Conservation (phyloP, 108 stramenopile genomes). For the Fragilariopsis cylindrus region DNA sequence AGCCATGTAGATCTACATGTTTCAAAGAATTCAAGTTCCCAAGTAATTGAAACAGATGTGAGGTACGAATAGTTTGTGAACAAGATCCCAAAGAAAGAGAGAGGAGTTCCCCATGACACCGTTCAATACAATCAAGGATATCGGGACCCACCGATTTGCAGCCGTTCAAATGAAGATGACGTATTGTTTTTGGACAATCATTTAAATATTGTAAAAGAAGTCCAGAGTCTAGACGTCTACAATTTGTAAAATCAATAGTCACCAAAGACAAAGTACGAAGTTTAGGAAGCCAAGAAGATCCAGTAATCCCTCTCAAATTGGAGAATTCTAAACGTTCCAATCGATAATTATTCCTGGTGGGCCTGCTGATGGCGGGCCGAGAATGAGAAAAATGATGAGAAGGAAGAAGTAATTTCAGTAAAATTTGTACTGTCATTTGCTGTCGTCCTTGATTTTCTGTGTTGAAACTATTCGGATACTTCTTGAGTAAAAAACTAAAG, state of each 20-base stretch:
- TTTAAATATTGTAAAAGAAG: conserved; percentile 3
- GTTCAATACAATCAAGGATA: conserved; percentile 9
- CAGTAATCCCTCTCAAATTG: conserved; percentile 17
- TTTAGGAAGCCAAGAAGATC: conserved; percentile 6
- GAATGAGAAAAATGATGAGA: not conserved
- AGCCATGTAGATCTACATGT: conserved; percentile 27
- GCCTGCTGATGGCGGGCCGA: not conserved
- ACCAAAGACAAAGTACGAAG: conserved; percentile 1
- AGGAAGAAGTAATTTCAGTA: not conserved
- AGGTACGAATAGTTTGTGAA: conserved; percentile 23
- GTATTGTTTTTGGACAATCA: not conserved
- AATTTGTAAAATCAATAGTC: conserved; percentile 21
- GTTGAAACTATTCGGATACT: conserved; percentile 7
- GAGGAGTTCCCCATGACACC: not conserved
- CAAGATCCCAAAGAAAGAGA: conserved; percentile 30
- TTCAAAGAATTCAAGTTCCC: conserved; percentile 8
- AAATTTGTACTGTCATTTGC: conserved; percentile 1
- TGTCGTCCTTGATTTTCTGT: not conserved
- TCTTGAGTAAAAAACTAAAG: conserved; percentile 4
- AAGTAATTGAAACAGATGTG: conserved; percentile 10
- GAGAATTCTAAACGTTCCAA: conserved; percentile 23
- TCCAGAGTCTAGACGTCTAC: conserved; percentile 10
- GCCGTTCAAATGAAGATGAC: conserved; percentile 20
- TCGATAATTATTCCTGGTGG: not conserved
- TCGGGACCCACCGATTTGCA: conserved; percentile 5